Evolutionary conservation across 345 rosid genomes (phyloP).

Genomic region (Acer yangbiense): DNA sequence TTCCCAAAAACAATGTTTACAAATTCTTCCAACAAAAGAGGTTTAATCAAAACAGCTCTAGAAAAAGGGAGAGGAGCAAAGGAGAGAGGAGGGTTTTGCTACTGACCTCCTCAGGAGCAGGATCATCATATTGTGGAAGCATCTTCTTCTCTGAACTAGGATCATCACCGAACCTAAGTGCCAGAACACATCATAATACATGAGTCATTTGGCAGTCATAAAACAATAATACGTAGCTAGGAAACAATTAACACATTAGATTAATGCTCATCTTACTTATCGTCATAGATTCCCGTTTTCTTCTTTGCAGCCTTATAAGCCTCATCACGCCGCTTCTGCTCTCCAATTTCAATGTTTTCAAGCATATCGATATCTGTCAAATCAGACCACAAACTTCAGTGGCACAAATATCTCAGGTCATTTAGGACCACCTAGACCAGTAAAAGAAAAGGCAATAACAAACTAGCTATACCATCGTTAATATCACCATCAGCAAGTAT

Average conservation of each 20-base stretch:
- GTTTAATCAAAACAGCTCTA: not conserved
- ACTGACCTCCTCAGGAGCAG: constrained; percentile 69
- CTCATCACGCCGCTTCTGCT: constrained; percentile 86
- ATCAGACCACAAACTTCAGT: constrained; percentile 41
- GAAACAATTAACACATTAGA: constrained; percentile 9
- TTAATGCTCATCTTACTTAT: constrained; percentile 59
- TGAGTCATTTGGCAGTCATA: constrained; percentile 1
- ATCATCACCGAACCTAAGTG: constrained; percentile 81
- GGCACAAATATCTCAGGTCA: constrained; percentile 33
- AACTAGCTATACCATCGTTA: constrained; percentile 67
- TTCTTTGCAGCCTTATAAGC: constrained; percentile 94
- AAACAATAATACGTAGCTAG: not conserved
- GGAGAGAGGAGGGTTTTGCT: constrained; percentile 8
- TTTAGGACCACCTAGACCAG: constrained; percentile 13
- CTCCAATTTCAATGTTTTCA: constrained; percentile 97
- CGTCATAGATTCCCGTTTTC: constrained; percentile 74
- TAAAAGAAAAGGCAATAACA: constrained; percentile 18
- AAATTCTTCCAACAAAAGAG: constrained; percentile 1
- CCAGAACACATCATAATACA: constrained; percentile 6
- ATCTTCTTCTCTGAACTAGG: constrained; percentile 73
- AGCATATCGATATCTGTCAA: constrained; percentile 90
- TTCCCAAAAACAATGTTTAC: not conserved
- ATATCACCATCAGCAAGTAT: constrained; percentile 83
- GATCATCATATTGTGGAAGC: constrained; percentile 94
- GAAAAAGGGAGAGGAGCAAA: not conserved